These are phyloP conservation scores for Cercospora sojina DNA, from an alignment of 2,329 filamentous ascomycete genomes.

Conservation along the genomic window DNA sequence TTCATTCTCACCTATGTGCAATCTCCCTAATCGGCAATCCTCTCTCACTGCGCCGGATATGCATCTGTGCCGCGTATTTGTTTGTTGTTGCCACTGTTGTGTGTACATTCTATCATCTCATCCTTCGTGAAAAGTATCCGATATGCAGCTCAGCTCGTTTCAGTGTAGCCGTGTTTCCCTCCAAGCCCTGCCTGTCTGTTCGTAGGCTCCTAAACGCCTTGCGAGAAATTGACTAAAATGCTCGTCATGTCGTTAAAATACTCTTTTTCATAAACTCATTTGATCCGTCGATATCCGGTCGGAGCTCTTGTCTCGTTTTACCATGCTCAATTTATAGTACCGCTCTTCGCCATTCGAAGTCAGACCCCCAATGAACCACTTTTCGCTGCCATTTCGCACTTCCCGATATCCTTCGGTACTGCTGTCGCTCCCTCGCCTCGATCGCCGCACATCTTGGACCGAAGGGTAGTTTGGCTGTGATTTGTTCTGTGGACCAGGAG, in stretches of 20 bases:
- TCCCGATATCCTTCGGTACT: constrained; percentile 74
- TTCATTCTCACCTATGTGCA: constrained; percentile 6
- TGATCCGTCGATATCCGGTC: constrained; percentile 73
- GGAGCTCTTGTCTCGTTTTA: constrained; percentile 69
- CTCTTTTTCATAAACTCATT: constrained; percentile 62
- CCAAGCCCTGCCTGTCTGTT: background rate
- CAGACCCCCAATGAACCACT: constrained; percentile 78
- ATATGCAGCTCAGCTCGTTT: background rate
- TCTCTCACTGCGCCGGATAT: constrained; percentile 1
- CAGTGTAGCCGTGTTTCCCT: background rate
- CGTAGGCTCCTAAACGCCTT: background rate
- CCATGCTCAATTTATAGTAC: constrained; percentile 78
- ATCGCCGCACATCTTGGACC: constrained; percentile 33
- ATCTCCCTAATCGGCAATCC: background rate
- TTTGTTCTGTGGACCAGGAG: constrained; percentile 39
- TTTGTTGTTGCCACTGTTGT: background rate
- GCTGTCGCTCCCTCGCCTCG: constrained; percentile 69
- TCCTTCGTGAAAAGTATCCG: background rate
- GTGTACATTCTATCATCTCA: constrained; percentile 6
- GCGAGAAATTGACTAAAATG: constrained; percentile 1
- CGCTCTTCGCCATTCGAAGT: constrained; percentile 75
- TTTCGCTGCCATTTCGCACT: constrained; percentile 69
- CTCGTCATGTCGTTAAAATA: constrained; percentile 1
- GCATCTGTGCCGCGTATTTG: constrained; percentile 7
- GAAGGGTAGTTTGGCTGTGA: constrained; percentile 37